Conservation (phyloP, 192 early-diverging fungal species). For the Chytriomyces confervae region DNA sequence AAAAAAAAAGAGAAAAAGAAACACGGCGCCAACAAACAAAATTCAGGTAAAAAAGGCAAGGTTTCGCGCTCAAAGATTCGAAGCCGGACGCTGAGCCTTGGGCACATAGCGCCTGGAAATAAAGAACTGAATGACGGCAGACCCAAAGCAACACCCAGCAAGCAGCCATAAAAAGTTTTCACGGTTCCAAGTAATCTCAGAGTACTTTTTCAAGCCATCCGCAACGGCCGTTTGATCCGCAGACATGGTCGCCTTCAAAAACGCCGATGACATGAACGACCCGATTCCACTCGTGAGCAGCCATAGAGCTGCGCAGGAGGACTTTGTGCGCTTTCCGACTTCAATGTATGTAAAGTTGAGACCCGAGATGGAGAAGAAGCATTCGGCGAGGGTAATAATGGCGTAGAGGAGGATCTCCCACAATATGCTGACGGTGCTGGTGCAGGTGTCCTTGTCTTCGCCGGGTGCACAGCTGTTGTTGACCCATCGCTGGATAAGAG, state of each 20-base stretch:
- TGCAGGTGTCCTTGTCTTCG: background rate
- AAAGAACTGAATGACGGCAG: constrained; percentile 48
- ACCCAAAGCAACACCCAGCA: constrained; percentile 43
- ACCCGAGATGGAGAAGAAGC: constrained; percentile 63
- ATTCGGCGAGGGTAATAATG: constrained; percentile 63
- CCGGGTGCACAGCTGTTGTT: constrained; percentile 27
- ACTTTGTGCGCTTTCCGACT: constrained; percentile 66
- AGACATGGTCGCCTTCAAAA: constrained; percentile 29
- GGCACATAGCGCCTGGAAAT: constrained; percentile 55
- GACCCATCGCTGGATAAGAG: constrained; percentile 42
- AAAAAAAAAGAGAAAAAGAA: no score
- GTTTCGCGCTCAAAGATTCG: no score
- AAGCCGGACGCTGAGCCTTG: constrained; percentile 44
- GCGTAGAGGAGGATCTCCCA: constrained; percentile 48
- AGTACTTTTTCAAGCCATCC: background rate
- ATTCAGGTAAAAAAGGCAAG: no score
- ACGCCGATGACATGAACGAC: constrained; percentile 45
- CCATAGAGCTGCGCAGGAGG: constrained; percentile 63
- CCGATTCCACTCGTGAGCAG: constrained; percentile 56
- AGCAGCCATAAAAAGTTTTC: constrained; percentile 42
- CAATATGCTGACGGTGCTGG: background rate
- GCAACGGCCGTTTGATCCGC: constrained; percentile 2
- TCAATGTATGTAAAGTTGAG: constrained; percentile 71
- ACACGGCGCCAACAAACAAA: no score
- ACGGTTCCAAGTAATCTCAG: constrained; percentile 9